These are phyloP conservation scores for Apiospora malaysiana DNA, from an alignment of 2,329 filamentous ascomycete species.

Conservation along the genomic window DNA sequence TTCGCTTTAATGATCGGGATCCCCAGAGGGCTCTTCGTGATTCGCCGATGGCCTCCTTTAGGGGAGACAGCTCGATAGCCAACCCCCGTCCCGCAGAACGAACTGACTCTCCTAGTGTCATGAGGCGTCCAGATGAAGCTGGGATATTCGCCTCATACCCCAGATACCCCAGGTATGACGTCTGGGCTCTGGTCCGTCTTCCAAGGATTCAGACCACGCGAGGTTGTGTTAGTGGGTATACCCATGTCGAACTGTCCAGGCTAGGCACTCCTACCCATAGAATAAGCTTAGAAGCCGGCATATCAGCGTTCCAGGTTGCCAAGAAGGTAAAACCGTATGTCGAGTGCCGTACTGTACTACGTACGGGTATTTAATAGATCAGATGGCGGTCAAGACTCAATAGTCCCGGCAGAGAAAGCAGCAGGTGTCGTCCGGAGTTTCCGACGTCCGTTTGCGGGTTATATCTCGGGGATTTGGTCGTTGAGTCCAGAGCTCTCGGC, in stretches of 20 bases:
- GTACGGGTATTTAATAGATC: not conserved
- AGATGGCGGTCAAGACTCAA: not conserved
- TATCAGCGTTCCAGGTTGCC: not conserved
- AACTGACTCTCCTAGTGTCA: constrained; percentile 13
- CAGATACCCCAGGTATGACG: constrained; percentile 12
- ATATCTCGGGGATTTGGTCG: not conserved
- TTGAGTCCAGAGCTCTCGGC: not conserved
- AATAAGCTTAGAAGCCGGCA: constrained; percentile 12
- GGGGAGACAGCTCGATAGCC: not conserved
- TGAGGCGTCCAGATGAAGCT: constrained; percentile 1
- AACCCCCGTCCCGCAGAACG: not conserved
- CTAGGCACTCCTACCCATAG: not conserved
- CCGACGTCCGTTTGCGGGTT: not conserved
- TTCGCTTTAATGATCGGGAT: not conserved
- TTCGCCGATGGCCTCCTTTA: not conserved
- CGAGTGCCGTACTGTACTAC: too few species aligned
- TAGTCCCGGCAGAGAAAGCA: not conserved
- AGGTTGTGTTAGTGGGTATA: not conserved
- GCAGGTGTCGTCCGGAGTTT: not conserved
- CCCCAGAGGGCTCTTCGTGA: not conserved
- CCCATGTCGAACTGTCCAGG: not conserved
- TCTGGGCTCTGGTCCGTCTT: not conserved
- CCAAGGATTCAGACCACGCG: constrained; percentile 9
- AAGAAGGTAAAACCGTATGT: not conserved
- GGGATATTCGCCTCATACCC: not conserved